A percentile compares a stretch with the other conserved stretches of the same genome.
These are phyloP conservation scores for Xylariaceae sp. DNA, from an alignment of 2,329 filamentous ascomycete genomes.

Conservation along the genomic window DNA sequence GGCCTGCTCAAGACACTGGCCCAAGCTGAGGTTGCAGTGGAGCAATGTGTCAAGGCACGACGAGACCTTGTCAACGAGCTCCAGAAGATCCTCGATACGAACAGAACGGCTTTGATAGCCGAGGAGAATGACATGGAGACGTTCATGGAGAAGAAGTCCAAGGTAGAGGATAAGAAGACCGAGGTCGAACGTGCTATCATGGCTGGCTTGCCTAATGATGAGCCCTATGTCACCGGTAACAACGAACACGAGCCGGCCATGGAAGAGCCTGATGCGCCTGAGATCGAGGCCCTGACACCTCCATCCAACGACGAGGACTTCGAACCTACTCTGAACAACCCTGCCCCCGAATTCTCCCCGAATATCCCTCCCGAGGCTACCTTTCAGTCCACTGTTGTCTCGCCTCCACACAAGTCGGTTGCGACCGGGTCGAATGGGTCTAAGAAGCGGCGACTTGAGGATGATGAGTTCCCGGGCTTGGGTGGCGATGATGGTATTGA, in stretches of 20 bases:
- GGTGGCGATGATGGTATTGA: conserved; percentile 55
- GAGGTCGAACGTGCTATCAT: conserved; percentile 92
- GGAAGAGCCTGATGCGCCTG: conserved; percentile 67
- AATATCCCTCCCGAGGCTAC: conserved; percentile 23
- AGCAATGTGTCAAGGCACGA: conserved; percentile 84
- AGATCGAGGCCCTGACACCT: conserved; percentile 86
- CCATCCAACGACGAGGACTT: conserved; percentile 43
- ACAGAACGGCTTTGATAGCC: conserved; percentile 64
- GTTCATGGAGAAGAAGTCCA: conserved; percentile 63
- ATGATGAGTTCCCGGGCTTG: conserved; percentile 53
- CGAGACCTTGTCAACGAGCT: conserved; percentile 73
- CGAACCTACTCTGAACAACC: conserved; percentile 13
- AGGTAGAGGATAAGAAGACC: conserved; percentile 78
- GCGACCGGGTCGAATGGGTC: conserved; percentile 50
- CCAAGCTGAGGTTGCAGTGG: conserved; percentile 82
- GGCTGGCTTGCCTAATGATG: conserved; percentile 66
- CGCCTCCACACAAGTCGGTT: conserved; percentile 46
- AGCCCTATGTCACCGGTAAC: conserved; percentile 45
- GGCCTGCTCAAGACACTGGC: conserved; percentile 87
- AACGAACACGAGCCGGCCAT: conserved; percentile 43
- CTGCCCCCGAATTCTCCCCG: conserved; percentile 19
- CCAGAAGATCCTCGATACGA: conserved; percentile 76
- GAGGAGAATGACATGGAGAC: conserved; percentile 68
- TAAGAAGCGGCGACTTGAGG: conserved; percentile 56
- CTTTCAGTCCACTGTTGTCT: conserved; percentile 32